phyloP scores from a whole-genome alignment of 1,284 basidiomycete species.

The Rhizoctonia solani region DNA sequence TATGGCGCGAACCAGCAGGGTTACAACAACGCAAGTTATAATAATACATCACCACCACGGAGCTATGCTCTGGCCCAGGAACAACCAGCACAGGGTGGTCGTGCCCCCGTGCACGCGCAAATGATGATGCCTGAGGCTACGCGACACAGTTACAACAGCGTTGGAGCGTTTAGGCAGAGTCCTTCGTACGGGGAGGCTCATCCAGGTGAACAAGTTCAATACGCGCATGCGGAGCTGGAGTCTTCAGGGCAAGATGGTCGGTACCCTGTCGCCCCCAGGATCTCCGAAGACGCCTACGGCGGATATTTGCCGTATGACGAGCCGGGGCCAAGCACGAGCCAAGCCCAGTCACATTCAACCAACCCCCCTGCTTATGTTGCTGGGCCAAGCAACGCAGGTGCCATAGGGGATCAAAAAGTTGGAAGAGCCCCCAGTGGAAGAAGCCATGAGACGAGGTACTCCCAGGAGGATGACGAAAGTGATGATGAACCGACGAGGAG shows the following conservation, averaged over 20 bases:
- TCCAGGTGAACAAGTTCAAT: slow-evolving; percentile 27
- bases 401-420: slow-evolving; percentile 17
- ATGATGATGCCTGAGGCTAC: slow-evolving; percentile 33
- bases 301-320: slow-evolving; percentile 19
- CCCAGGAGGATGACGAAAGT: slow-evolving; percentile 14
- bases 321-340: not conserved
- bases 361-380: slow-evolving; percentile 9
- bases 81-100: not conserved
- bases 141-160: slow-evolving; percentile 24
- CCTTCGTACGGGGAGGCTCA: slow-evolving; percentile 29
- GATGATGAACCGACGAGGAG: slow-evolving; percentile 6
- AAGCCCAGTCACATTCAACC: not conserved
- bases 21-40: not conserved
- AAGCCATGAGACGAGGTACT: slow-evolving; percentile 20
- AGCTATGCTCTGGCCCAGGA: slow-evolving; percentile 4
- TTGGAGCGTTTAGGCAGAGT: slow-evolving; percentile 5
- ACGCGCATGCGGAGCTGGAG: slow-evolving; percentile 2
- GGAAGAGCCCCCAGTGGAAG: slow-evolving; percentile 10
- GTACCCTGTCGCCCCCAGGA: not conserved
- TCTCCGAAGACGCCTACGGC: slow-evolving; percentile 23
- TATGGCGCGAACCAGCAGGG: slow-evolving; percentile 12
- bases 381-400: slow-evolving; percentile 1
- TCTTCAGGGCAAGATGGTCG: not conserved
- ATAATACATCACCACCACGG: slow-evolving; percentile 22
- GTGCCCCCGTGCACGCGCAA: slow-evolving; percentile 1